phyloP scores from a whole-genome alignment of 768 basidiomycete genomes.

The Rhizopogon roseolus region DNA sequence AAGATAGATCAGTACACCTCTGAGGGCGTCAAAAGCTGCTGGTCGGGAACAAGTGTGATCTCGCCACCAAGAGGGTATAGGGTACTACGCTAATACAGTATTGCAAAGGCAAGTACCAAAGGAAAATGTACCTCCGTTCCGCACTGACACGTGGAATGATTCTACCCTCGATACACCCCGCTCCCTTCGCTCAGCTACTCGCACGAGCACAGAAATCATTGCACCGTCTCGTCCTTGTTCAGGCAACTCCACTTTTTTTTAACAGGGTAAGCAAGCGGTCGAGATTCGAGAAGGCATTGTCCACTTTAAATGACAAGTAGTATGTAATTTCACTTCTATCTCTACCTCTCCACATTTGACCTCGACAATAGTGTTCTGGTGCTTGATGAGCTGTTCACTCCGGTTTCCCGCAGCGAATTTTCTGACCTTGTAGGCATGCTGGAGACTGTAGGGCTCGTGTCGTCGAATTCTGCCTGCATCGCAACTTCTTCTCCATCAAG shows the following conservation, averaged over 20 bases:
- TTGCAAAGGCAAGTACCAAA: slow-evolving; percentile 74
- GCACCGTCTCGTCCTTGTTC: slow-evolving; percentile 40
- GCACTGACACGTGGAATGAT: slow-evolving; percentile 30
- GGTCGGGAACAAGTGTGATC: too few species aligned
- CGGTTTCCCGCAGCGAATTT: slow-evolving; percentile 75
- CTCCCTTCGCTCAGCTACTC: slow-evolving; percentile 31
- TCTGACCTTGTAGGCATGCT: slow-evolving; percentile 65
- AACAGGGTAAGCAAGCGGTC: slow-evolving; percentile 45
- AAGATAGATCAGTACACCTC: too few species aligned
- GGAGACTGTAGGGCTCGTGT: slow-evolving; percentile 67
- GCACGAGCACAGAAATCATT: slow-evolving; percentile 29
- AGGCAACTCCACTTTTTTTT: slow-evolving; percentile 32
- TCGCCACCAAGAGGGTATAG: too few species aligned
- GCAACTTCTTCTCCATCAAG: slow-evolving; percentile 36
- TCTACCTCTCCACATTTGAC: slow-evolving; percentile 13
- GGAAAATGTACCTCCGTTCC: slow-evolving; percentile 72
- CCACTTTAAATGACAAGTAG: slow-evolving; percentile 49
- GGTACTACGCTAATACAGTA: slow-evolving; percentile 47
- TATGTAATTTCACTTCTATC: slow-evolving; percentile 15
- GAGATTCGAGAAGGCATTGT: slow-evolving; percentile 41
- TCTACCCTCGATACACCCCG: slow-evolving; percentile 34
- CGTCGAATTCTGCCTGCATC: slow-evolving; percentile 27
- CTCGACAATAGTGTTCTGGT: slow-evolving; percentile 54
- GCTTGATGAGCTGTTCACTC: slow-evolving; percentile 76
- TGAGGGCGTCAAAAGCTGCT: too few species aligned